Evolutionary conservation across 1,139 yeast genomes (phyloP).

Genomic region (Diutina neorugosa): DNA sequence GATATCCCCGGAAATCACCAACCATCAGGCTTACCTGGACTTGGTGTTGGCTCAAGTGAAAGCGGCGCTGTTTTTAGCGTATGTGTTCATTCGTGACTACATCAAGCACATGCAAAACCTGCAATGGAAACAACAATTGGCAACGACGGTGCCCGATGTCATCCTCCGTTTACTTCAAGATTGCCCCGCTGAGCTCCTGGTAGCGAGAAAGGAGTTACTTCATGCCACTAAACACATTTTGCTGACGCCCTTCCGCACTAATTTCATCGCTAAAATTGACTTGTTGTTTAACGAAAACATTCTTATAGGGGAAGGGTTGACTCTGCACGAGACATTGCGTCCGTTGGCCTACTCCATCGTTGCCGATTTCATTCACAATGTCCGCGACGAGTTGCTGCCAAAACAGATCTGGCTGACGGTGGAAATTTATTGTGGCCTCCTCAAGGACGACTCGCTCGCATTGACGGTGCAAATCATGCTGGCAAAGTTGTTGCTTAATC

Average conservation of each 20-base stretch:
- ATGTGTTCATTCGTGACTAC: slow-evolving; percentile 77
- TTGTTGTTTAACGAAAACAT: slow-evolving; percentile 77
- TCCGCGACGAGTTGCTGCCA: slow-evolving; percentile 72
- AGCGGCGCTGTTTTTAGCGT: slow-evolving; percentile 91
- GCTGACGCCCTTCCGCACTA: slow-evolving; percentile 73
- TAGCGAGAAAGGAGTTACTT: slow-evolving; percentile 83
- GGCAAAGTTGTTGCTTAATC: slow-evolving; percentile 75
- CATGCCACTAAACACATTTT: slow-evolving; percentile 93
- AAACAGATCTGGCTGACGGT: slow-evolving; percentile 86
- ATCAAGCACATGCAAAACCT: slow-evolving; percentile 48
- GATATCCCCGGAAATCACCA: slow-evolving; percentile 55
- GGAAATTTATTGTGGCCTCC: slow-evolving; percentile 64
- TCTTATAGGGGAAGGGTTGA: slow-evolving; percentile 83
- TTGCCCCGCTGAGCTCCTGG: slow-evolving; percentile 91
- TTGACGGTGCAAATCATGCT: slow-evolving; percentile 94
- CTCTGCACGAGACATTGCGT: slow-evolving; percentile 74
- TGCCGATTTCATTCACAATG: slow-evolving; percentile 91
- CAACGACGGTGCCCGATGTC: slow-evolving; percentile 69
- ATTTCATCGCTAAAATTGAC: slow-evolving; percentile 80
- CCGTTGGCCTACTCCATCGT: slow-evolving; percentile 94
- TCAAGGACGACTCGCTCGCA: slow-evolving; percentile 76
- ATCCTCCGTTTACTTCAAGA: slow-evolving; percentile 81
- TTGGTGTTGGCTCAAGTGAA: slow-evolving; percentile 92
- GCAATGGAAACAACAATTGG: slow-evolving; percentile 21
- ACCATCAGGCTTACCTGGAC: slow-evolving; percentile 76